Evolutionary conservation across 495 filamentous ascomycete genomes (phyloP), one percentile per base, ranked within the genome.

Genomic region (Articulospora tetracladia): DNA sequence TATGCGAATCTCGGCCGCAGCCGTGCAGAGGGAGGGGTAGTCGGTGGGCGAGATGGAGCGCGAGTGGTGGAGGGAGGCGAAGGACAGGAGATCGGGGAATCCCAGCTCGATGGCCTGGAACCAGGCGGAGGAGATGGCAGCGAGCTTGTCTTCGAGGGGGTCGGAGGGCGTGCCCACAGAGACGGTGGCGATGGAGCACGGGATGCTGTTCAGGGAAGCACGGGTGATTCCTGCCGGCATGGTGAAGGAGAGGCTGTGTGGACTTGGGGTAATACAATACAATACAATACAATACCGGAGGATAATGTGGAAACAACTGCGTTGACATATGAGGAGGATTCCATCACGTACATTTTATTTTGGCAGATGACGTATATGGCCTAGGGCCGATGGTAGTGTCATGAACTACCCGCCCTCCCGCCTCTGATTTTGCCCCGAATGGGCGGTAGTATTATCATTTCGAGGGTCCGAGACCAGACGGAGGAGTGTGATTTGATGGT

Each of bases 101-200:
- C 84, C 85, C 2, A 93, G 81, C 66, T 93, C 90, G 53, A 93
- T 86, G 17, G 77, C 86, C 19, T 76, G 69, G 71, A 91, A 93
- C 15, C 87, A 86, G 0, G 89, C 86, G 17, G 72, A 67, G 32
- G 79, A 74, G 56, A 93, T 86, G 27, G 88, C 86, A 53, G 84
- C 73, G 25, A 93, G 81, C 65, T 87, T 90, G 46, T 79, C 67
- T 2, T 78, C 81, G 22, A 93, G 79, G 17, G 73, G 62, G 12
- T 59, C 62, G 44, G 6, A 58, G 65, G 65, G 76, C 74, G 53
- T 63, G 52, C 82, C 84, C 32, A 91, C 83, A 23, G 84, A 89
- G 68, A 82, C 85, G 60, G 81, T 80, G 24, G 87, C 87, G 68
- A 82, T 90, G 67, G 79, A 81, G 44, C 80, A 78, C 4, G 84